Base-by-base conservation (phyloP, 2,329 filamentous ascomycete genomes). In the Chlorencoelia australis region DNA sequence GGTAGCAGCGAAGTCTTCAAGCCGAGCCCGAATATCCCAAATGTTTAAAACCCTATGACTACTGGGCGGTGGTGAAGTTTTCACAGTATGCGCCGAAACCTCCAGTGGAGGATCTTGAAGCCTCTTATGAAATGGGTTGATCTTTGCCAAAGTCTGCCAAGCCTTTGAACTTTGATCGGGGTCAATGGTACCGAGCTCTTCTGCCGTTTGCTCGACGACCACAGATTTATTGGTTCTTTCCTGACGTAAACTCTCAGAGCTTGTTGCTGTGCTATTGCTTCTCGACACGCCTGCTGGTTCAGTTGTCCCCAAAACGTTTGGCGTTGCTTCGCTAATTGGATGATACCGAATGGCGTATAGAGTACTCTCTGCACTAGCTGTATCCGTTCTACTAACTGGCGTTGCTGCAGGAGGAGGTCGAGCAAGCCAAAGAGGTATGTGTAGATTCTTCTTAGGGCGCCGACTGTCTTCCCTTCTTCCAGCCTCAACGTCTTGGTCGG, bases 291-390 rank as follows among this genome's bases (percentile, higher is more conserved):
- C 33, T 21, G 39, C 20, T 13, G 28, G 27, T 25, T 29, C 39
- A 28, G 13, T 20, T 17, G 30, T 20, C 5, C 45, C 39, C 21
- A 25, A 27, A 5, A 44, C 24, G 6, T 46, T 36, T 13, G 50
- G 49, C 27, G 49, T 52, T 19, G 45, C 38, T 33, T 54, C 75
- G 2, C 71, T 69, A 5, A 70, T 61, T 8, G 71, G 64, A 37
- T 76, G 73, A 45, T 79, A 79, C 35, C 73, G 65, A 22, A 79
- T 65, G 5, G 73, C 71, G 44, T 80, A 80, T 3, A 74, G 68
- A 1, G 75, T 79, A 53, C 74, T 79, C 28, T 73, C 73, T 1
- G 72, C 74, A 48, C 74, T 79, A 13, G 71, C 67, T 2, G 75
- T 78, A 41, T 79, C 74, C 13, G 73, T 73, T 43, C 74, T 64